Evolutionary conservation across 345 rosid species (phyloP), one percentile per base, ranked within the genome.

Genomic region (Camelina laxa): DNA sequence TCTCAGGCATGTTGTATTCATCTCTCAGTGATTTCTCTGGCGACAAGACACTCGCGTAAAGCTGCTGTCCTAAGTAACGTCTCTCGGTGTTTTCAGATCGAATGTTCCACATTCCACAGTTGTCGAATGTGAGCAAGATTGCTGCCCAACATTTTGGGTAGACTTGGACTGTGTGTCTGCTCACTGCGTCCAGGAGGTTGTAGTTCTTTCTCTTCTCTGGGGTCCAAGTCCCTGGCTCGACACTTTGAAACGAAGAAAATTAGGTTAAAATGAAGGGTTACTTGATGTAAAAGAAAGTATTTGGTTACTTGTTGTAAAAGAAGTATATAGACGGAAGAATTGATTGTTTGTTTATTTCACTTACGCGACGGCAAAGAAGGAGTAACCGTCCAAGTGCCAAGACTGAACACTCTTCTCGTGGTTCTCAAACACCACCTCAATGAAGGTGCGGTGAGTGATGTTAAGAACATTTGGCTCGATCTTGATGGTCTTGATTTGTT

Each of bases 61-160:
- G 80, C 60, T 93, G 92, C 36, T 93, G 92, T 13, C 98, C 98
- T 5, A 93, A 76, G 76, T 88, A 88, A 3, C 84, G 59, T 64
- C 87, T 89, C 65, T 91, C 97, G n/a, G 74, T 64, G 24, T 80
- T 62, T 64, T 89, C 91, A 0, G 97, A 93, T 51, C 96, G 76
- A 36, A 93, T 24, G 78, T 91, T 93, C 98, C 98, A 93, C 98
- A 93, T 93, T 20, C 98, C 98, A 1, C 89, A 88, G 50, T 91
- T 93, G 73, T 93, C 97, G 67, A 93, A 89, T 30, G 98, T 76
- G 82, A 91, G 73, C 64, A 93, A 35, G 20, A 93, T 82, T 3
- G 98, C 98, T 2, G 93, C 88, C 97, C 98, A 91, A 6, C 93
- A 90, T 48, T 89, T 89, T 5, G 98, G 98, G 81, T 81, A 90